Base-by-base conservation (phyloP, 164 flowering plant species). In the Vitis cinerea region DNA sequence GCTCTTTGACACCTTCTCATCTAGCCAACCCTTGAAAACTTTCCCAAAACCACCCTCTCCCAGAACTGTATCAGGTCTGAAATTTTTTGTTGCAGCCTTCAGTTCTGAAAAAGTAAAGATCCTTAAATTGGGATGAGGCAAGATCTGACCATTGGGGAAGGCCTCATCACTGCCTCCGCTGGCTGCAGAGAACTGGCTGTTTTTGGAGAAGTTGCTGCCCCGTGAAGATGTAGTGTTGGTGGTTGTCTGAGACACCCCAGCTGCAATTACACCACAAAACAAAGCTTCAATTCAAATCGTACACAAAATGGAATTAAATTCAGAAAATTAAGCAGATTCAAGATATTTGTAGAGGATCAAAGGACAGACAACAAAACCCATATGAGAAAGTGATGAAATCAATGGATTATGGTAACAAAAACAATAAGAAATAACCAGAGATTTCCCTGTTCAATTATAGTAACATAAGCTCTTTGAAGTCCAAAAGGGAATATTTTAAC, bases 31-130 rank as follows among this genome's bases (percentile, higher is more conserved):
- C 64, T 83, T 88, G 76, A 67, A 85, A 8, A 88, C 90, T 53
- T 76, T 86, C 0, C 92, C 92, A 67, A 88, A 88, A 4, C 92
- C 92, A 19, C 92, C 92, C 66, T 86, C 92, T 4, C 90, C 90
- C 53, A 88, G 69, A 9, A 88, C 75, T 0, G 82, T 78, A 68
- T 88, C 90, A 60, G 59, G 10, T 66, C 78, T 78, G 75, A 88
- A 88, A 58, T 85, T 86, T 69, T 68, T 80, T 7, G 92, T 86
- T 50, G 92, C 90, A 57, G 72, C 44, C 72, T 73, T 85, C 19
- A 88, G 72, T 66, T 88, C 90, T 9, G 74, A 55, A 37, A 82
- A 83, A 23, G 72, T 67, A 68, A 82, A 88, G 0, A 82, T 68
- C 77, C 88, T 81, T 56, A 86, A 29, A 64, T 80, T 83, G 29